Evolutionary conservation across 2,329 filamentous ascomycete genomes (phyloP), one percentile per base, ranked within the genome.

Genomic region (Aspergillus quadricinctus): DNA sequence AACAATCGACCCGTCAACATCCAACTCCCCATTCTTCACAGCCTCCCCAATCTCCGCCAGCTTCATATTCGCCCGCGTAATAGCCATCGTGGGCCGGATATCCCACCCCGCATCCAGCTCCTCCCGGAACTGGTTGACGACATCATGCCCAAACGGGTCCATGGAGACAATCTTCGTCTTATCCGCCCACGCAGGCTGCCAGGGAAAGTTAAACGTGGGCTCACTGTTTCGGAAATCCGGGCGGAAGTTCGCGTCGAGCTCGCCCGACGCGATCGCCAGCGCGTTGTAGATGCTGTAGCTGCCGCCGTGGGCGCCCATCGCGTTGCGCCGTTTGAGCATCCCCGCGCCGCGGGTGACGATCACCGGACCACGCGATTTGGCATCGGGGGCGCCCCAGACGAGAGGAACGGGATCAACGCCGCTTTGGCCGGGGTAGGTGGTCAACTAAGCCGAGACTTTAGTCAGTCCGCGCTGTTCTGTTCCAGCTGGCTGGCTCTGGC

Each of bases 251-350:
- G 85, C 81, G 59, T 90, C 85, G 56, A 97, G 83, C 71, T 97
- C 89, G 66, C 93, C 92, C 71, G 90, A 94, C 23, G 93, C 93
- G 62, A 97, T 87, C 11, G 93, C 93, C 28, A 97, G 82, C 23
- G 93, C 93, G 70, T 96, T 92, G 78, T 97, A 97, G 62, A 97
- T 93, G 59, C 90, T 92, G 73, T 99, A 97, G 4, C 92, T 97
- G 56, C 94, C 93, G 61, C 94, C 93, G 64, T 89, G 87, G 57
- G 85, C 87, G 66, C 84, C 85, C 69, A 88, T 84, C 48, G 84
- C 83, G 79, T 69, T 75, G 51, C 67, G 62, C 50, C 69, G 69
- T 62, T 74, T 70, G n/a, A 71, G 45, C 40, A 66, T 53, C 25
- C 67, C 66, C 8, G 64, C 65, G 37, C 67, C 71, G 23, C 67